Evolutionary conservation across 1,284 basidiomycete genomes (phyloP), one percentile per base, ranked within the genome.

Genomic region (Ganoderma multipileum): DNA sequence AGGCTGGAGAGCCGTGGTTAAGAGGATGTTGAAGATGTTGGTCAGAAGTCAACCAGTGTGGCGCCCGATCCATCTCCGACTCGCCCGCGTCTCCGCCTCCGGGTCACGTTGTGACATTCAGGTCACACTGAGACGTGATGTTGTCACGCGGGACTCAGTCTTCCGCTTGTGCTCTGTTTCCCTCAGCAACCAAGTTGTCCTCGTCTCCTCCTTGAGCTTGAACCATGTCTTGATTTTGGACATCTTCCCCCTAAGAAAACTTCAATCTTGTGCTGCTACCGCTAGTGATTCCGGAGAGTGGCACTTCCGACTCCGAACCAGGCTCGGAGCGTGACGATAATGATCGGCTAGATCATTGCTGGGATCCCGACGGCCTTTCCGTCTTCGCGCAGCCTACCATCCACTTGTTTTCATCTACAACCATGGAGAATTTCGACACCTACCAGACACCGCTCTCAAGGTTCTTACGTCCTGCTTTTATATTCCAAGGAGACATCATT

Each of bases 391-490:
- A 33, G 8, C 8, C n/a, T 28, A 2, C 61, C 14, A 50, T 11
- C 20, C 16, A 42, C 18, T 28, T 26, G 41, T 50, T 36, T 28
- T 62, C 18, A 9, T 57, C 52, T 26, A 30, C 63, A 41, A 57
- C 52, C 50, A 92, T 92, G 91, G 91, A 92, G 64, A 80, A 80
- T 44, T 87, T 88, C 71, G 84, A 92, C 75, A 89, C 86, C 0
- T 93, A 93, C 73, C 91, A 93, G 76, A 92, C 91, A 0, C 92
- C 91, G 12, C 84, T 93, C 38, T 88, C 91, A 33, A 93, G 91
- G 92, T 93, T 75, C 18, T 33, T 47, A 41, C 28, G 26, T 20
- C 23, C 26, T 58, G 5, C 44, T 61, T 57, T 26, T 63, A 3
- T 33, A n/a, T 1, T 39, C 7, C 7, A 23, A 18, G 66, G 12